phyloP scores from a whole-genome alignment of 805 yeast genomes.

The Zygoascus flipseniorum region DNA sequence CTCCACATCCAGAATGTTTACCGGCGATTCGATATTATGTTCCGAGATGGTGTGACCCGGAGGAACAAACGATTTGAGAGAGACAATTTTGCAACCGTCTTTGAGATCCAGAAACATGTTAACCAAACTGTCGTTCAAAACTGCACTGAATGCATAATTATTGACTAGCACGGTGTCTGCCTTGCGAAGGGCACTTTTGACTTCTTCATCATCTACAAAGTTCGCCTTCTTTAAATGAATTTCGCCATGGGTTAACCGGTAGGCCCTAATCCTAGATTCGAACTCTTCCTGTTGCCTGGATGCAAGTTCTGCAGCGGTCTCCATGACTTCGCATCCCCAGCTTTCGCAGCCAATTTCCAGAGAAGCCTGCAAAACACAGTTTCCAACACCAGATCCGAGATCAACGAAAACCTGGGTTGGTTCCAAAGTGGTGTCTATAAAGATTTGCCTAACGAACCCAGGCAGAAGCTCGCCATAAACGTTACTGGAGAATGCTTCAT shows the following conservation, averaged over 20 bases:
- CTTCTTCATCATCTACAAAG: constrained; percentile 58
- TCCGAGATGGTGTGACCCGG: constrained; percentile 59
- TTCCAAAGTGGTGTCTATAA: constrained; percentile 47
- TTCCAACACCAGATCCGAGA: constrained; percentile 92
- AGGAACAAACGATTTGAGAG: constrained; percentile 71
- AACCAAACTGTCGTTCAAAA: constrained; percentile 60
- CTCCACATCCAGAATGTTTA: constrained; percentile 58
- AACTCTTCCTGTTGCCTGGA: constrained; percentile 52
- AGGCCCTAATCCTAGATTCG: constrained; percentile 44
- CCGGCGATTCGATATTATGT: constrained; percentile 44
- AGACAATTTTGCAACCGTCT: constrained; percentile 70
- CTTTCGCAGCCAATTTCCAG: constrained; percentile 75
- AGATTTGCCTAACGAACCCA: constrained; percentile 58
- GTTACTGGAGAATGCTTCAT: constrained; percentile 80
- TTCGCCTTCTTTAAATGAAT: constrained; percentile 57
- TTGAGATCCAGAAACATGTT: constrained; percentile 53
- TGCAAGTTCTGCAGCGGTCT: constrained; percentile 65
- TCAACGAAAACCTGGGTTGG: constrained; percentile 63
- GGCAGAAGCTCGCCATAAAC: constrained; percentile 92
- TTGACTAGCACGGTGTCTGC: constrained; percentile 73
- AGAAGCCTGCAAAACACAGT: constrained; percentile 83
- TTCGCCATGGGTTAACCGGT: constrained; percentile 55
- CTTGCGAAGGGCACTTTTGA: constrained; percentile 43
- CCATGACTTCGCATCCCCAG: constrained; percentile 89
- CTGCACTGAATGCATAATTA: constrained; percentile 76